Evolutionary conservation across 176 grass and related monocot species (phyloP).

Genomic region (Guadua angustifolia): DNA sequence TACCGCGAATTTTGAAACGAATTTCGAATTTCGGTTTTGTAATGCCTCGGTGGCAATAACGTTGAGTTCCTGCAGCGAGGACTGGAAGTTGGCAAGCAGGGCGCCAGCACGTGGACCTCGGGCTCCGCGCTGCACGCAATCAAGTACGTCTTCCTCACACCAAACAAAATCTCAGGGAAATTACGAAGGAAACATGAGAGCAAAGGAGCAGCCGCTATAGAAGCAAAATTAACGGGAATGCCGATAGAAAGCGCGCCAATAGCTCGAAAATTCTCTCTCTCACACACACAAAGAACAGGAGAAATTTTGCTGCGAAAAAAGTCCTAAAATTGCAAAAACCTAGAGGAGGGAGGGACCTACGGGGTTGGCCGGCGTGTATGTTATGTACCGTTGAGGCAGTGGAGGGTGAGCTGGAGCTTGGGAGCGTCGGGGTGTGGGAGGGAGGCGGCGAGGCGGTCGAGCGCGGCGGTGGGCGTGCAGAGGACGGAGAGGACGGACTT

Average conservation of each 20-base stretch:
- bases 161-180: constrained; percentile 31
- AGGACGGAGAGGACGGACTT: constrained; percentile 79
- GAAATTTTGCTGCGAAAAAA: background rate
- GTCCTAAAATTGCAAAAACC: constrained; percentile 9
- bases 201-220: background rate
- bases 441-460: constrained; percentile 62
- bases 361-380: background rate
- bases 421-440: constrained; percentile 60
- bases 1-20: too few relatives aligned
- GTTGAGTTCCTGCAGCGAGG: constrained; percentile 91
- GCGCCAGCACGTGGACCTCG: constrained; percentile 69
- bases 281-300: background rate
- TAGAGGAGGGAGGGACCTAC: background rate
- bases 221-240: constrained; percentile 25
- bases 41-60: constrained; percentile 82
- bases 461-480: constrained; percentile 61
- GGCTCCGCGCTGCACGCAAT: constrained; percentile 78
- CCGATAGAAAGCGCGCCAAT: background rate
- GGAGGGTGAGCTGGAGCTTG: constrained; percentile 85
- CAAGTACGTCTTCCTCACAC: constrained; percentile 82
- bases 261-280: constrained; percentile 3
- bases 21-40: too few relatives aligned
- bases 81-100: constrained; percentile 90
- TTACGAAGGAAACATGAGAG: background rate
- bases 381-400: constrained; percentile 70